phyloP scores from a whole-genome alignment of 768 basidiomycete genomes.

The Hemileccinum impolitum region DNA sequence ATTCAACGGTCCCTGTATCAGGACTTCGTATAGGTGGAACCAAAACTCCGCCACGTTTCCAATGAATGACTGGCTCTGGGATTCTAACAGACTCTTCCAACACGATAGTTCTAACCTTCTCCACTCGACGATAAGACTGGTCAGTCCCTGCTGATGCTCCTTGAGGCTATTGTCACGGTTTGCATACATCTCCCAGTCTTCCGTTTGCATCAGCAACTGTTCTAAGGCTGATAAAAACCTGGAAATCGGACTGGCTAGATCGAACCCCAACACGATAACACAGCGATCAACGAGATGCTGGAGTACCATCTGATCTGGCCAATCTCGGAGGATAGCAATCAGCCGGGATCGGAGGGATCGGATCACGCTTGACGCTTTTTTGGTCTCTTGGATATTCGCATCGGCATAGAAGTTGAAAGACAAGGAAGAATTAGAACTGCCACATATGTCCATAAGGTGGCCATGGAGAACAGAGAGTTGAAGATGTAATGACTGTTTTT shows the following conservation, averaged over 20 bases:
- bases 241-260: slow-evolving; percentile 71
- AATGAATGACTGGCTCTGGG: slow-evolving; percentile 52
- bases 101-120: slow-evolving; percentile 83
- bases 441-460: slow-evolving; percentile 34
- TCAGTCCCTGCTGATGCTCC: slow-evolving; percentile 60
- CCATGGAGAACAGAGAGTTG: slow-evolving; percentile 50
- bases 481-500: slow-evolving; percentile 47
- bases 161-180: slow-evolving; percentile 84
- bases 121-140: slow-evolving; percentile 81
- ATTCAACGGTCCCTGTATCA: slow-evolving; percentile 59
- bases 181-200: slow-evolving; percentile 98
- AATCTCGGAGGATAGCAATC: slow-evolving; percentile 59
- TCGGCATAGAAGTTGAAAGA: slow-evolving; percentile 80
- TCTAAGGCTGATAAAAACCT: slow-evolving; percentile 81
- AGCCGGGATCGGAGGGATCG: slow-evolving; percentile 52
- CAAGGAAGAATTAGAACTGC: slow-evolving; percentile 12
- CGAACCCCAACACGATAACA: slow-evolving; percentile 56
- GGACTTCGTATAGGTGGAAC: slow-evolving; percentile 84
- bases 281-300: slow-evolving; percentile 77
- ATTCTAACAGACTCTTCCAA: slow-evolving; percentile 79
- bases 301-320: slow-evolving; percentile 99
- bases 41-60: slow-evolving; percentile 69
- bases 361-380: slow-evolving; percentile 55
- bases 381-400: slow-evolving; percentile 67
- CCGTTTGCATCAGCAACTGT: slow-evolving; percentile 77